These are phyloP conservation scores for Thermothelomyces thermophilus DNA, from an alignment of 2,329 filamentous ascomycete species.

Conservation along the genomic window DNA sequence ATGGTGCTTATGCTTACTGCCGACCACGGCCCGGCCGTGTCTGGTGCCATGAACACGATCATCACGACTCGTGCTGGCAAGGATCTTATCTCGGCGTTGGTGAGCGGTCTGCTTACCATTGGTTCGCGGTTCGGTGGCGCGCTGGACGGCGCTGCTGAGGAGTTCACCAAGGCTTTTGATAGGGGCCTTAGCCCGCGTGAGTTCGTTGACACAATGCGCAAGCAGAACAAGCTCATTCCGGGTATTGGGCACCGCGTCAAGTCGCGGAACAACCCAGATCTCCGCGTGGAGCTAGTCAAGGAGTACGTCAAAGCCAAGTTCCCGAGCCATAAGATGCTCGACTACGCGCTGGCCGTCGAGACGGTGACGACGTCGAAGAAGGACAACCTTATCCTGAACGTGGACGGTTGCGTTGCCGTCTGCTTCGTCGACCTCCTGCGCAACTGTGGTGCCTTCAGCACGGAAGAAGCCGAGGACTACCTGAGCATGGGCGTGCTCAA, in stretches of 20 bases:
- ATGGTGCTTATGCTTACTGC: slow-evolving; percentile 99
- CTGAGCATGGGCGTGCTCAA: slow-evolving; percentile 98
- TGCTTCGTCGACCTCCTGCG: slow-evolving; percentile 97
- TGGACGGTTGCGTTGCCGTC: slow-evolving; percentile 95
- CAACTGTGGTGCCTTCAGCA: slow-evolving; percentile 94
- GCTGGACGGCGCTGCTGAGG: slow-evolving; percentile 92
- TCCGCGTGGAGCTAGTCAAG: slow-evolving; percentile 98
- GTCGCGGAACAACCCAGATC: slow-evolving; percentile 99
- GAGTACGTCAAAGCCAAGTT: slow-evolving; percentile 98
- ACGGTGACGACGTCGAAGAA: slow-evolving; percentile 99
- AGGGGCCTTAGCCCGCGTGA: slow-evolving; percentile 97
- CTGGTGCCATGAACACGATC: slow-evolving; percentile 99
- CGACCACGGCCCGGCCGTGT: slow-evolving; percentile 97
- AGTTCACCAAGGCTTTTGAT: slow-evolving; percentile 97
- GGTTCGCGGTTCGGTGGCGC: slow-evolving; percentile 98
- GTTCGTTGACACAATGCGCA: slow-evolving; percentile 98
- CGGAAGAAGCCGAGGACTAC: slow-evolving; percentile 98
- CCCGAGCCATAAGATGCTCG: slow-evolving; percentile 94
- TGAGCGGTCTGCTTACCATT: slow-evolving; percentile 95
- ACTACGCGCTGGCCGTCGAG: slow-evolving; percentile 97
- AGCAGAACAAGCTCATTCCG: slow-evolving; percentile 99
- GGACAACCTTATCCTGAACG: slow-evolving; percentile 99
- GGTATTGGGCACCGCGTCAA: slow-evolving; percentile 99
- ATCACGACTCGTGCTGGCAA: slow-evolving; percentile 99
- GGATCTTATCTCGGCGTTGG: slow-evolving; percentile 91